Evolutionary conservation across 2,329 filamentous ascomycete species (phyloP), one percentile per base, ranked within the genome.

Genomic region (Nannizziopsis barbatae): DNA sequence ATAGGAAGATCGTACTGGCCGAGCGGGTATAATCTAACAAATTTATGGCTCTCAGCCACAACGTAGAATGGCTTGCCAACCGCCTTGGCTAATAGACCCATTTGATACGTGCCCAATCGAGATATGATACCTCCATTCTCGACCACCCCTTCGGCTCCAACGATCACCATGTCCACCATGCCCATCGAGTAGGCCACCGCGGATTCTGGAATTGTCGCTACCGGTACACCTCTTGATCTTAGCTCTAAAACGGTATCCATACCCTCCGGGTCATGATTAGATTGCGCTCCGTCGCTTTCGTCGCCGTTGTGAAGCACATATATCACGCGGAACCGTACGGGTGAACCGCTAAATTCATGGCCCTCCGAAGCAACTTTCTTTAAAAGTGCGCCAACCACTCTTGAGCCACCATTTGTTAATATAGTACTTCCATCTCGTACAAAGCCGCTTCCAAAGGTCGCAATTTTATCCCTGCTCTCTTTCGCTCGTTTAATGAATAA

Each of bases 31-130:
- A 92, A 75, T 58, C 88, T 77, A 40, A 93, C 87, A 62, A 98
- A 95, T 70, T 98, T 98, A 73, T 98, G 92, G 59, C 86, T 93
- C 71, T 98, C 92, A 1, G 84, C 84, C 4, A 92, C 88, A 14
- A 95, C 88, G 60, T 93, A 95, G 57, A 96, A 86, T 0, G 84
- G 84, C 53, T 86, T 81, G 35, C 81, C 79, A 52, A 77, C 75
- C 11, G 76, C 76, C 58, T 82, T 81, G 4, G 89, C 88, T 45
- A 95, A 71, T 56, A 87, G 72, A 1, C 86, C 89, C 57, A 96
- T 83, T 70, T 95, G 88, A 57, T 86, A 90, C 3, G 80, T 83
- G 20, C 90, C 90, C 68, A 96, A 77, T 42, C 89, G 75, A 18
- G 85, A 90, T 56, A 98, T 86, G 57, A 96, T 84, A 33, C 90